Evolutionary conservation across 441 rosid genomes (phyloP).

Genomic region (Erodium texanum): DNA sequence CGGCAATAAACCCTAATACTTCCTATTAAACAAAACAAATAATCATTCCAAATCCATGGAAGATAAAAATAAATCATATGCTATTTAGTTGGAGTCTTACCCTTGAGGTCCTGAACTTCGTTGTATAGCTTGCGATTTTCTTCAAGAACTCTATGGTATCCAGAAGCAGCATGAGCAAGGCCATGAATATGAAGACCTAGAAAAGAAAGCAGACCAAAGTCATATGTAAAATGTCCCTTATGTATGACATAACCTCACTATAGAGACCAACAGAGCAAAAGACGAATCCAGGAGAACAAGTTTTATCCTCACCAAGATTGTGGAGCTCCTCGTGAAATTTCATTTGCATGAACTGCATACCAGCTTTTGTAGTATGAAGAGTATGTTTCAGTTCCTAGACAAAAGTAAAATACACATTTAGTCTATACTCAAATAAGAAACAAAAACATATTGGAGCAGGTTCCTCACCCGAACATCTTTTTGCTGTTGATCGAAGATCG

Average conservation of each 20-base stretch:
- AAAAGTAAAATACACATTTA: slow-evolving; percentile 8
- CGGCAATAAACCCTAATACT: slow-evolving; percentile 93
- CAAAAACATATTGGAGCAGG: slow-evolving; percentile 7
- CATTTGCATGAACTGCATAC: slow-evolving; percentile 79
- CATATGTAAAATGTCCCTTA: slow-evolving; percentile 1
- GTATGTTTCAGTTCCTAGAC: slow-evolving; percentile 62
- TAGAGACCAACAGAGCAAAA: background rate
- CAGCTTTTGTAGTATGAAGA: slow-evolving; percentile 65
- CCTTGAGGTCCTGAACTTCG: slow-evolving; percentile 91
- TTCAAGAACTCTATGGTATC: slow-evolving; percentile 76
- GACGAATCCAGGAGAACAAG: background rate
- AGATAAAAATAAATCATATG: slow-evolving; percentile 5
- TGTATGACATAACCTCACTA: background rate
- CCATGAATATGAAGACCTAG: slow-evolving; percentile 72
- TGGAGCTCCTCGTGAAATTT: slow-evolving; percentile 75
- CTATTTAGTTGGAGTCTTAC: slow-evolving; percentile 20
- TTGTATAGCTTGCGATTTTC: slow-evolving; percentile 86
- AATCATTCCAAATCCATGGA: slow-evolving; percentile 10
- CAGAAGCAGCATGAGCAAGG: slow-evolving; percentile 77
- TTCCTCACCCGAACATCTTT: slow-evolving; percentile 51
- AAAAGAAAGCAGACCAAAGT: slow-evolving; percentile 17
- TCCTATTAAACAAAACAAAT: slow-evolving; percentile 35
- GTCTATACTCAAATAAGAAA: slow-evolving; percentile 12
- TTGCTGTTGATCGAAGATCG: slow-evolving; percentile 65
- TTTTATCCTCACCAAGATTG: slow-evolving; percentile 49